Conservation (phyloP, 345 rosid genomes). For the Ceriops decandra region DNA sequence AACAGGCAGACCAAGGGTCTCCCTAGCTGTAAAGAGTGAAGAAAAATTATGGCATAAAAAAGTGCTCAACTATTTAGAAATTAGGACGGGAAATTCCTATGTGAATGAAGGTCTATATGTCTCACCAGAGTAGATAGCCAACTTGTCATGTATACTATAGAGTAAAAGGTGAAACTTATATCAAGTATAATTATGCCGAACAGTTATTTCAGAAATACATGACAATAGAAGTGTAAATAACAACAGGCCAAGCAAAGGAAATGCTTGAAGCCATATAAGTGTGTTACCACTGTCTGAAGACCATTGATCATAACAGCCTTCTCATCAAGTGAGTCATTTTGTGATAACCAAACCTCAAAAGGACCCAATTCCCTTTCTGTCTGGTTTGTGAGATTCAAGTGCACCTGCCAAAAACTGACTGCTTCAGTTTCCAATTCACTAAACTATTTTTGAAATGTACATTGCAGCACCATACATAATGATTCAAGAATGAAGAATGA, state of each 20-base stretch:
- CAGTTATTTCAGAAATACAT: not conserved
- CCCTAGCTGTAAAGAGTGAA: not conserved
- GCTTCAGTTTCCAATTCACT: slow-evolving; percentile 26
- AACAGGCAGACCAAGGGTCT: not conserved
- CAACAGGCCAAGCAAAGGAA: not conserved
- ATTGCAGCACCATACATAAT: not conserved
- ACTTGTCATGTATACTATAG: not conserved
- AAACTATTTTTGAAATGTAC: not conserved
- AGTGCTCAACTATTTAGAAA: not conserved
- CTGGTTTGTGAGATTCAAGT: slow-evolving; percentile 67
- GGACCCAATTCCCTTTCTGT: slow-evolving; percentile 75
- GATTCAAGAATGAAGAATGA: slow-evolving; percentile 3
- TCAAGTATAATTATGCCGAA: not conserved
- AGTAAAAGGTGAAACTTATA: not conserved
- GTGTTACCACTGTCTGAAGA: slow-evolving; percentile 72
- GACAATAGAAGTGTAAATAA: not conserved
- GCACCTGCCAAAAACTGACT: slow-evolving; percentile 44
- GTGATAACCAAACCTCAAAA: slow-evolving; percentile 69
- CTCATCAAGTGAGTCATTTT: slow-evolving; percentile 52
- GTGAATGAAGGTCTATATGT: not conserved
- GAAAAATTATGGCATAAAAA: too few species aligned
- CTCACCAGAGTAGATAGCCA: too few species aligned
- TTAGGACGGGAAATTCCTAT: not conserved
- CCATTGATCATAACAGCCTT: slow-evolving; percentile 71
- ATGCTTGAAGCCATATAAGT: slow-evolving; percentile 7